Evolutionary conservation across 495 filamentous ascomycete species (phyloP), one percentile per base, ranked within the genome.

Genomic region (Annulohypoxylon moriforme): DNA sequence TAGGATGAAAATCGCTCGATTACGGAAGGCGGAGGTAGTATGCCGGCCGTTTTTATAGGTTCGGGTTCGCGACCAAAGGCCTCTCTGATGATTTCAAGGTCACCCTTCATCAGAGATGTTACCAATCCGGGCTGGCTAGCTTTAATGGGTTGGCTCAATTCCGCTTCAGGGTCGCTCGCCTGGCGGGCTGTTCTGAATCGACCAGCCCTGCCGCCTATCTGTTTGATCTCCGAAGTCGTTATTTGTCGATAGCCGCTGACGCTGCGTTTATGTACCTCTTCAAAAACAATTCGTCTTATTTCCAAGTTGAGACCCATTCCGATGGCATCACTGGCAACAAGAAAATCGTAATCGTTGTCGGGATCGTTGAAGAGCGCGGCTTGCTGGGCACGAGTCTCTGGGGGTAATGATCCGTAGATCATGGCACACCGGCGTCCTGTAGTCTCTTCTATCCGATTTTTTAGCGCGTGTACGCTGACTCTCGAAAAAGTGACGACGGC

Each of bases 271-370:
- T 84, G 78, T 1, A 86, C 82, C 7, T 92, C 81, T 73, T 96
- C 92, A 74, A 99, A 98, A 60, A 99, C 87, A 67, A 99, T 83
- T 36, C 96, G 92, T 74, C 93, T 96, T 81, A 96, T 91, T 76
- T 93, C 94, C 82, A 99, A 76, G 79, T 99, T 99, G 31, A 99
- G 81, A 1, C 96, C 96, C 96, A 99, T 99, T 22, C 96, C 96
- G 69, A 99, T 93, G 22, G 96, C 96, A 78, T 99, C 96, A 72
- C 94, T 97, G 14, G 96, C 96, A 25, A 95, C 93, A 4, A 99
- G 84, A 68, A 90, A 94, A 72, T 99, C 94, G 77, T 97, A 99
- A 38, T 97, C 94, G 79, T 93, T 98, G 75, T 96, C 81, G 0
- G 92, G 93, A 69, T 98, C 93, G 73, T 99, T 99, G 84, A 99